These are phyloP conservation scores for Pseudozyma hubeiensis DNA, from an alignment of 1,284 basidiomycete species.

Conservation along the genomic window DNA sequence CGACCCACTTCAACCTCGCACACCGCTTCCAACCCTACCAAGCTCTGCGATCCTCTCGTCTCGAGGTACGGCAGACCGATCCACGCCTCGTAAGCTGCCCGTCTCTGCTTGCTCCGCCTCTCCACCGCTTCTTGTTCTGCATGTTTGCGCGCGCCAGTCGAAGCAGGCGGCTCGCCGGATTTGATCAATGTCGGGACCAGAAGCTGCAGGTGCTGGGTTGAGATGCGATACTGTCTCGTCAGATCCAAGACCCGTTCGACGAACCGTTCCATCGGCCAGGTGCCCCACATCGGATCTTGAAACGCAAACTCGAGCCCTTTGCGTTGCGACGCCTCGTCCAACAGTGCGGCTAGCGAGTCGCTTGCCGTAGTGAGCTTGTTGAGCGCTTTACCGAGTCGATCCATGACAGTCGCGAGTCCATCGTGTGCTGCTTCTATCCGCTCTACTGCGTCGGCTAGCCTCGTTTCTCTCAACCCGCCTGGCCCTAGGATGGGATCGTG, in stretches of 20 bases:
- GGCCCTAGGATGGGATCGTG: conserved; percentile 33
- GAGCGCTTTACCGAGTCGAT: conserved; percentile 42
- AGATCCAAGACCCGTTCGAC: conserved; percentile 26
- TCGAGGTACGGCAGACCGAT: conserved; percentile 54
- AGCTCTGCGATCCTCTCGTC: conserved; percentile 43
- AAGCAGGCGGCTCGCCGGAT: conserved; percentile 32
- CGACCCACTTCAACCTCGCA: conserved; percentile 62
- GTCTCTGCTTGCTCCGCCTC: conserved; percentile 16
- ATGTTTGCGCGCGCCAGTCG: conserved; percentile 1
- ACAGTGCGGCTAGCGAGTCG: conserved; percentile 36
- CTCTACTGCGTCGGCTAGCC: conserved; percentile 29
- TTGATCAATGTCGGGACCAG: conserved; percentile 36
- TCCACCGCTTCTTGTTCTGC: conserved; percentile 9
- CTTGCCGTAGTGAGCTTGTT: conserved; percentile 37
- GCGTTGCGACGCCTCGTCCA: conserved; percentile 48
- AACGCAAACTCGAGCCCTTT: conserved; percentile 48
- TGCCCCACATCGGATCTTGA: conserved; percentile 58
- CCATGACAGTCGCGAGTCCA: conserved; percentile 25
- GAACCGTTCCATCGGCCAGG: conserved; percentile 61
- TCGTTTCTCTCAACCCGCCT: conserved; percentile 31
- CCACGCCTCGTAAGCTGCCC: conserved; percentile 46
- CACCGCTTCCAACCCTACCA: conserved; percentile 53
- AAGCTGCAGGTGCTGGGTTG: conserved; percentile 35
- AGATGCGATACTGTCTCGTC: conserved; percentile 40
- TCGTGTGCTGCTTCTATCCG: conserved; percentile 39